Conservation (phyloP, 192 early-diverging fungal species). For the Lobulomyces angularis region DNA sequence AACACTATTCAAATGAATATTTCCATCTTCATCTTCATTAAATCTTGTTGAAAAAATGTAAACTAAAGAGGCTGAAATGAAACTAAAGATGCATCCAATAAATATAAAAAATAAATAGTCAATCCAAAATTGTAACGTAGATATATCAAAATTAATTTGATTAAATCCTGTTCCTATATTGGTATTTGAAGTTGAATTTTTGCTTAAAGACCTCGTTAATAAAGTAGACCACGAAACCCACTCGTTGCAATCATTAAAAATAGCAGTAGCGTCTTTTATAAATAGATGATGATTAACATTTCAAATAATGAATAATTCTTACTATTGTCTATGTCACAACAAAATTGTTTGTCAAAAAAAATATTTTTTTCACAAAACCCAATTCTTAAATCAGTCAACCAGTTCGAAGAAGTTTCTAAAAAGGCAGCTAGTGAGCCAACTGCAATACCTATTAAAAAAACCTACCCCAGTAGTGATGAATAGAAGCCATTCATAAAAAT, state of each 20-base stretch:
- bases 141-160: too few species aligned
- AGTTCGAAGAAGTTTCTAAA: constrained; percentile 29
- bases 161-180: too few species aligned
- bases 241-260: neutral
- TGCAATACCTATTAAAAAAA: constrained; percentile 15
- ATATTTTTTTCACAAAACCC: constrained; percentile 33
- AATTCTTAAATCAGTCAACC: constrained; percentile 31
- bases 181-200: constrained; percentile 2
- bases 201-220: neutral
- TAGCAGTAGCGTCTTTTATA: neutral
- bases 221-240: constrained; percentile 3
- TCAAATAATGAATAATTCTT: constrained; percentile 13
- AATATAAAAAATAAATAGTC: neutral
- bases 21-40: neutral
- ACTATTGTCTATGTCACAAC: too few species aligned
- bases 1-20: neutral
- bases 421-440: constrained; percentile 31
- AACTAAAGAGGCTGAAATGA: neutral
- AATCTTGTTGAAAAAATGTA: neutral
- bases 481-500: neutral
- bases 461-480: neutral
- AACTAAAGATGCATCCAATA: neutral
- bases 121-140: neutral
- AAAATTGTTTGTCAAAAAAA: constrained; percentile 34
- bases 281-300: neutral